phyloP scores from a whole-genome alignment of 2,329 filamentous ascomycete genomes.

The Aspergillus vadensis region DNA sequence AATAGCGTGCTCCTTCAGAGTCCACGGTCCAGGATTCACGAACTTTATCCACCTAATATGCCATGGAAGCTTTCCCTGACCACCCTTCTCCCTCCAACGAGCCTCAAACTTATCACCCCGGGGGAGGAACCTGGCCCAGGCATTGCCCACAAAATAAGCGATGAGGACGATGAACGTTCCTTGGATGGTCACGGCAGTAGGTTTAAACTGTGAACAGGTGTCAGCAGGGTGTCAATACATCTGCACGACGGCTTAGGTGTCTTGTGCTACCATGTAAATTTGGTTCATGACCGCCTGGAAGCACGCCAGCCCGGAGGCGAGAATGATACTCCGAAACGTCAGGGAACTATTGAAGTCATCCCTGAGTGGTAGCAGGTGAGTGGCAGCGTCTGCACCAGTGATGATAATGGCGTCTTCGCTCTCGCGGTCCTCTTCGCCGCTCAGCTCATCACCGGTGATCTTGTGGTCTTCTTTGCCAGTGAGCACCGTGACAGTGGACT shows the following conservation, averaged over 20 bases:
- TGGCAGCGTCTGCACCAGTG: constrained; percentile 55
- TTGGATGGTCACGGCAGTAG: background rate
- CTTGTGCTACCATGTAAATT: constrained; percentile 53
- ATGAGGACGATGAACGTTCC: constrained; percentile 62
- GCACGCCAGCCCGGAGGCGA: constrained; percentile 53
- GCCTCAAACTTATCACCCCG: constrained; percentile 54
- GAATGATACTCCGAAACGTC: constrained; percentile 56
- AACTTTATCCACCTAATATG: constrained; percentile 47
- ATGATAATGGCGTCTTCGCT: constrained; percentile 46
- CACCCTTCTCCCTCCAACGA: constrained; percentile 2
- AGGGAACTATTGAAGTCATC: constrained; percentile 57
- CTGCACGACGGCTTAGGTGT: background rate
- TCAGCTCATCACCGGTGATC: background rate
- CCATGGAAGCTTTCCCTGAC: constrained; percentile 1
- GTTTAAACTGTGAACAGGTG: constrained; percentile 4
- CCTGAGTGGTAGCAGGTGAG: constrained; percentile 53
- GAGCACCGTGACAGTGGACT: constrained; percentile 1
- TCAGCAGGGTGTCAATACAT: constrained; percentile 4
- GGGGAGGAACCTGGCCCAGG: constrained; percentile 52
- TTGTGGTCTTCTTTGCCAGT: background rate
- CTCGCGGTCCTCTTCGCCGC: background rate
- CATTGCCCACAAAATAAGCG: constrained; percentile 57
- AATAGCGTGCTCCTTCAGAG: constrained; percentile 59
- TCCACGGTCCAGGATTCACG: constrained; percentile 56
- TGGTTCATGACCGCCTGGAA: constrained; percentile 60